Evolutionary conservation across 129 eudicot species (phyloP), one percentile per base, ranked within the genome.

Genomic region (Ambrosia trifida): DNA sequence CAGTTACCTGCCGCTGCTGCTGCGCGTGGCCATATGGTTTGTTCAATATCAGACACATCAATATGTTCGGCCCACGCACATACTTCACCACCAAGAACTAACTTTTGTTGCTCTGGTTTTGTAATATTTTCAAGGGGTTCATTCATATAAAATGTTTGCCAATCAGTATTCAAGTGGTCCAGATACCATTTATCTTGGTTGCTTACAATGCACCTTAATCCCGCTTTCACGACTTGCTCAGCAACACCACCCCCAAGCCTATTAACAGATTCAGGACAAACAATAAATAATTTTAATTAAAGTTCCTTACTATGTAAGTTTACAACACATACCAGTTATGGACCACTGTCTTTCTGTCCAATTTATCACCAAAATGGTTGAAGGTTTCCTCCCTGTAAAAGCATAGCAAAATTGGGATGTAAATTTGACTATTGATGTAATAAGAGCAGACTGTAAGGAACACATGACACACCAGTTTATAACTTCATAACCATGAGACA

Each of bases 21-120:
- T 50, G 96, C 98, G 56, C 98, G 95, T 28, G 98, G 98, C 98
- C 98, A 94, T 64, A 94, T 87, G 35, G 96, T 94, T 74, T 87
- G 95, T 80, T 89, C 88, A 64, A 94, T 87, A 40, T 89, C 93
- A 0, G 97, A 89, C 11, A 73, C 93, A 41, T 94, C 98, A 61
- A 94, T 76, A 53, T 73, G 82, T 70, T 89, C 98, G n/a, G 89
- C 98, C 98, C 98, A 94, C 91, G 85, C 84, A 70, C 97, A 87
- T 13, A 94, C 98, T 72, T 89, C 98, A 47, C 98, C 97, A 30
- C 98, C 96, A 6, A 94, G 74, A 66, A 94, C 93, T 54, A 89
- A 74, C 38, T 80, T 73, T 49, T 87, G 95, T 58, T 80, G 84
- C 40, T 74, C 43, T 14, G 97, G 90, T 1, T 77, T 58, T 20